Evolutionary conservation across 2,329 filamentous ascomycete species (phyloP).

Genomic region (Talaromyces verruculosus): DNA sequence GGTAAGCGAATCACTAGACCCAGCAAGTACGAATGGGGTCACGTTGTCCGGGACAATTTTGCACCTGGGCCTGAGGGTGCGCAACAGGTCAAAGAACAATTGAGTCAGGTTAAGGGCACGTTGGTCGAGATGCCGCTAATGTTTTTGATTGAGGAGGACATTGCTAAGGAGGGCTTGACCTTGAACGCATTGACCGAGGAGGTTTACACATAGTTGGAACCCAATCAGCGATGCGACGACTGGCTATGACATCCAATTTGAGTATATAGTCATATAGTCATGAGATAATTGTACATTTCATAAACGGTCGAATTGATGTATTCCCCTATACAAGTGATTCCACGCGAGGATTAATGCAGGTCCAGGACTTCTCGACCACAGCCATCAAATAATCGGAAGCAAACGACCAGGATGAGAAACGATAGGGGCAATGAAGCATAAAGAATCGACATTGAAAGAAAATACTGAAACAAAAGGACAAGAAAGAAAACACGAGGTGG

Average conservation of each 20-base stretch:
- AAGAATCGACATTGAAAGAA: slow-evolving; percentile 1
- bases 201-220: slow-evolving; percentile 61
- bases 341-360: background rate
- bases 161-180: slow-evolving; percentile 76
- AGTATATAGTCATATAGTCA: background rate
- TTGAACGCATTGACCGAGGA: slow-evolving; percentile 71
- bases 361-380: background rate
- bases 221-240: background rate
- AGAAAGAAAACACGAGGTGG: background rate
- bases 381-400: background rate
- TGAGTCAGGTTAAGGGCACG: slow-evolving; percentile 66
- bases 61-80: slow-evolving; percentile 61
- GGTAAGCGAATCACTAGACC: slow-evolving; percentile 44
- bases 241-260: background rate
- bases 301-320: background rate
- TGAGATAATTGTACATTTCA: background rate
- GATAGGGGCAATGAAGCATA: background rate
- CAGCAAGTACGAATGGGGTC: slow-evolving; percentile 73
- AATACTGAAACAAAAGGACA: slow-evolving; percentile 7
- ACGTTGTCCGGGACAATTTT: slow-evolving; percentile 81
- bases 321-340: background rate
- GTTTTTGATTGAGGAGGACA: slow-evolving; percentile 81
- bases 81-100: slow-evolving; percentile 68
- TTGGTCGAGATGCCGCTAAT: slow-evolving; percentile 88
- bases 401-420: background rate